Conservation (phyloP, 164 flowering plant species). For the Piper longum region DNA sequence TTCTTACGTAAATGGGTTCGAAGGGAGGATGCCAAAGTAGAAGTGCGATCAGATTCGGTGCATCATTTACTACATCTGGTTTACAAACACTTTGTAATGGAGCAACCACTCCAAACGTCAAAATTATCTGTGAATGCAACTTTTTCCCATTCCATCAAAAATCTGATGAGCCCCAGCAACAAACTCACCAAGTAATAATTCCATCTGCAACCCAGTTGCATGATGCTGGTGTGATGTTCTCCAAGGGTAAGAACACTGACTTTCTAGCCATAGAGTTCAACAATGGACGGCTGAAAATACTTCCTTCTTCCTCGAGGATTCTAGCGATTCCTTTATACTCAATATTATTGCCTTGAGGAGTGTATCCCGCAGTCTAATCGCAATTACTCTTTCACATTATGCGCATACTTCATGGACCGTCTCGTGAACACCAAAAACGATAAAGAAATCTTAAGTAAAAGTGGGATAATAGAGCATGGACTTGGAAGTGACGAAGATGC, state of each 20-base stretch:
- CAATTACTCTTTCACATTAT: neutral
- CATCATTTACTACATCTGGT: neutral
- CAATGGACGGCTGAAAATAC: conserved; percentile 2
- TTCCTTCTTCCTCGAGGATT: neutral
- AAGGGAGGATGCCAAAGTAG: neutral
- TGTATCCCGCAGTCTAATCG: neutral
- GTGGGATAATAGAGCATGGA: neutral
- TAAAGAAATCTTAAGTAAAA: neutral
- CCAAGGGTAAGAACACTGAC: neutral
- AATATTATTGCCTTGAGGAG: conserved; percentile 5
- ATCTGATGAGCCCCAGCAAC: neutral
- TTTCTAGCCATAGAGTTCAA: neutral
- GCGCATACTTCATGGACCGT: neutral
- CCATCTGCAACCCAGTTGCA: conserved; percentile 1
- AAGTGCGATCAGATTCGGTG: neutral
- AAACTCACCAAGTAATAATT: neutral
- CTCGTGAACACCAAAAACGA: conserved; percentile 1
- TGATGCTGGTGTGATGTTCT: conserved; percentile 1
- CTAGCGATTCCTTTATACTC: conserved; percentile 1
- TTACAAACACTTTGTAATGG: neutral
- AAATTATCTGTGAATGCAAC: neutral
- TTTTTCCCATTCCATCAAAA: neutral
- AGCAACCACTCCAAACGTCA: neutral
- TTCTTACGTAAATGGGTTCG: neutral
- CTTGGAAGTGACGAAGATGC: conserved; percentile 2